These are phyloP conservation scores for Verticillium dahliae DNA, from an alignment of 2,329 filamentous ascomycete genomes.

Conservation along the genomic window DNA sequence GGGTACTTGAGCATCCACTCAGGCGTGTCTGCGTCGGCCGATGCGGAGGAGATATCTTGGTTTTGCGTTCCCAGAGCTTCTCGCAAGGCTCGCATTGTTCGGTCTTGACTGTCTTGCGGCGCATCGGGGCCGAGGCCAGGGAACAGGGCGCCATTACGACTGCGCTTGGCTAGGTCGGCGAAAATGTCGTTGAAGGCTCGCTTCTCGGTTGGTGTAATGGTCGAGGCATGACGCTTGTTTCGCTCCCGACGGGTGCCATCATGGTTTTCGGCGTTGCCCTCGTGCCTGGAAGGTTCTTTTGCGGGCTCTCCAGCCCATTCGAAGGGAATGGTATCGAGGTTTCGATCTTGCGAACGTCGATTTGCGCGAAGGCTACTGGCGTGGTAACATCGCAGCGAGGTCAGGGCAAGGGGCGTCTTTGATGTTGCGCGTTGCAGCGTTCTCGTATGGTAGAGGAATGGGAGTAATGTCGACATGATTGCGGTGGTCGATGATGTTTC, in stretches of 20 bases:
- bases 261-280: slow-evolving; percentile 1
- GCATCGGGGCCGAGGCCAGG: neutral
- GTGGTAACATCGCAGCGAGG: neutral
- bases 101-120: neutral
- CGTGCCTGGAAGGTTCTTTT: slow-evolving; percentile 9
- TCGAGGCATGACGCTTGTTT: slow-evolving; percentile 24
- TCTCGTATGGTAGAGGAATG: slow-evolving; percentile 68
- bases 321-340: slow-evolving; percentile 40
- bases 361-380: slow-evolving; percentile 4
- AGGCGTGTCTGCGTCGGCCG: neutral
- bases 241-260: neutral
- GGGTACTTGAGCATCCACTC: slow-evolving; percentile 28
- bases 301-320: slow-evolving; percentile 30
- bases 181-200: slow-evolving; percentile 55
- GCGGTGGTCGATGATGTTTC: neutral
- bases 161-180: slow-evolving; percentile 24
- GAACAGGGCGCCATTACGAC: neutral
- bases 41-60: neutral
- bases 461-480: slow-evolving; percentile 40
- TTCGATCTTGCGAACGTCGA: slow-evolving; percentile 5
- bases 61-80: neutral
- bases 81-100: neutral
- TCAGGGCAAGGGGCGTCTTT: neutral
- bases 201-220: slow-evolving; percentile 52
- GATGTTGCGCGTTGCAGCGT: slow-evolving; percentile 42